These are phyloP conservation scores for Pleurotus sapidus DNA, from an alignment of 768 basidiomycete species.

Conservation along the genomic window DNA sequence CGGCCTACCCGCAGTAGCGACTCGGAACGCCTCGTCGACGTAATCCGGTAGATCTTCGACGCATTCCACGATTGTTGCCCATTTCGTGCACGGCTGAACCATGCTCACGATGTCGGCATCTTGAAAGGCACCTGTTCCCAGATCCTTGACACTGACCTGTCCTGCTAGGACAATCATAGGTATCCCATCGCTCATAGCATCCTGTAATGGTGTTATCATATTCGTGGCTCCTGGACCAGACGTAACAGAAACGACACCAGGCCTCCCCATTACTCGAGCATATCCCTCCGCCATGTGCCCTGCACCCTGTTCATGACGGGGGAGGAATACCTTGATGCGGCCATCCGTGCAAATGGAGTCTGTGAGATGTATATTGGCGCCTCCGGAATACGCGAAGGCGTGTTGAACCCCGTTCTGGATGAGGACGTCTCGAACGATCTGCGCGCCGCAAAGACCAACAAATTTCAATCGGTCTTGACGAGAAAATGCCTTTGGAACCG, in stretches of 20 bases:
- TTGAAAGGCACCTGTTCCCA: slow-evolving; percentile 97
- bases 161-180: slow-evolving; percentile 95
- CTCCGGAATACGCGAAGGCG: slow-evolving; percentile 96
- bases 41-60: slow-evolving; percentile 90
- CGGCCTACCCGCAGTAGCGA: slow-evolving; percentile 94
- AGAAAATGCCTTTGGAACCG: too few relatives aligned
- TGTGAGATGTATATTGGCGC: slow-evolving; percentile 96
- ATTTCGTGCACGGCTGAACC: slow-evolving; percentile 95
- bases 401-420: slow-evolving; percentile 93
- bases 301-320: slow-evolving; percentile 96
- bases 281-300: slow-evolving; percentile 99
- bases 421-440: slow-evolving; percentile 99
- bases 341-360: slow-evolving; percentile 97
- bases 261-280: slow-evolving; percentile 94
- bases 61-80: slow-evolving; percentile 99
- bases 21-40: slow-evolving; percentile 99
- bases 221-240: slow-evolving; percentile 98
- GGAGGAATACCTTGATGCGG: slow-evolving; percentile 93
- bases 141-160: slow-evolving; percentile 96
- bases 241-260: slow-evolving; percentile 96
- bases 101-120: slow-evolving; percentile 97
- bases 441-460: slow-evolving; percentile 92
- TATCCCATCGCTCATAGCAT: slow-evolving; percentile 91
- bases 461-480: slow-evolving; percentile 44
- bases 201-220: slow-evolving; percentile 97